A percentile compares a stretch with the other conserved stretches of the same genome.
Evolutionary conservation across 2,329 filamentous ascomycete species (phyloP).

Genomic region (Alternaria ventricosa): DNA sequence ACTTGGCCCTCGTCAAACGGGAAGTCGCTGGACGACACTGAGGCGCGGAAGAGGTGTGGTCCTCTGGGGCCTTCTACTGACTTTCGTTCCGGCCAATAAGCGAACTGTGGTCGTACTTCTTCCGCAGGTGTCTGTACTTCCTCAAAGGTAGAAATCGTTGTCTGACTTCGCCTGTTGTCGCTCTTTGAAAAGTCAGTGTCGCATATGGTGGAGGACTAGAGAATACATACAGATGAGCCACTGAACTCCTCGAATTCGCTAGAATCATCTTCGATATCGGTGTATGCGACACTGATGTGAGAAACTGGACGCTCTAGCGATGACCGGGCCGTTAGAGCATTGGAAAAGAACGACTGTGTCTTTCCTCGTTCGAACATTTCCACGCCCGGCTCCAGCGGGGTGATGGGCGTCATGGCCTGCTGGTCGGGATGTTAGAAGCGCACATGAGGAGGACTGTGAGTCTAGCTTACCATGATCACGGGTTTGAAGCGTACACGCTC

Average conservation of each 20-base stretch:
- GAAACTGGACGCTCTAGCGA: slow-evolving; percentile 67
- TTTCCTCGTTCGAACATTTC: slow-evolving; percentile 59
- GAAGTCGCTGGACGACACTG: slow-evolving; percentile 64
- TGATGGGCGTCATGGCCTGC: slow-evolving; percentile 55
- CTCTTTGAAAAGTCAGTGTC: slow-evolving; percentile 56
- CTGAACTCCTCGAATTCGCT: slow-evolving; percentile 56
- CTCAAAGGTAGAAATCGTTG: slow-evolving; percentile 86
- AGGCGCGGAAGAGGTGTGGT: slow-evolving; percentile 83
- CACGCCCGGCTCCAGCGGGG: slow-evolving; percentile 51
- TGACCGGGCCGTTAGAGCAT: slow-evolving; percentile 43
- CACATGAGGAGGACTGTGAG: slow-evolving; percentile 11
- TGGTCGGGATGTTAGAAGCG: slow-evolving; percentile 33
- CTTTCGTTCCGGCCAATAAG: slow-evolving; percentile 66
- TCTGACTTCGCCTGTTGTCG: slow-evolving; percentile 71
- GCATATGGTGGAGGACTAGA: slow-evolving; percentile 12
- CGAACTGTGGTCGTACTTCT: slow-evolving; percentile 65
- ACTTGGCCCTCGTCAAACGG: slow-evolving; percentile 53
- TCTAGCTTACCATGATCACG: slow-evolving; percentile 46
- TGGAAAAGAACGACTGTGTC: slow-evolving; percentile 65
- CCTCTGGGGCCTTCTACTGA: slow-evolving; percentile 80
- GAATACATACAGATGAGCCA: slow-evolving; percentile 69
- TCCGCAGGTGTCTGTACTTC: slow-evolving; percentile 77
- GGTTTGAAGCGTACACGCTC: slow-evolving; percentile 27
- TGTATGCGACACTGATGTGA: slow-evolving; percentile 78
- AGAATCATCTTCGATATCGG: slow-evolving; percentile 70